A percentile compares a stretch with the other conserved stretches of the same genome.
Evolutionary conservation across 139 green algal species (phyloP).

Genomic region (Desmodesmus armatus): DNA sequence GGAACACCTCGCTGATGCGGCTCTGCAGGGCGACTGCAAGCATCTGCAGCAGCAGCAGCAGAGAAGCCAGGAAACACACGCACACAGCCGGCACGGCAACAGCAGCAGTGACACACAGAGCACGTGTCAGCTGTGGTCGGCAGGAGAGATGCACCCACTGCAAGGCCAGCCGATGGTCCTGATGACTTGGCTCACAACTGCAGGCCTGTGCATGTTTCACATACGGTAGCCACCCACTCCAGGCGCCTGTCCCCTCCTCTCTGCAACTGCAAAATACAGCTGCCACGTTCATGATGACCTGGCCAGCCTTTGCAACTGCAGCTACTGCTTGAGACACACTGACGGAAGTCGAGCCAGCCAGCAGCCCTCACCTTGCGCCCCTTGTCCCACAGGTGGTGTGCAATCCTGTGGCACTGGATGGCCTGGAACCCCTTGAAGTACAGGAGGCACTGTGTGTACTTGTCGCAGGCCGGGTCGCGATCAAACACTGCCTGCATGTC

Average conservation of each 20-base stretch:
- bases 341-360: too few species aligned
- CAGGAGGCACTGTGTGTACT: conserved; percentile 87
- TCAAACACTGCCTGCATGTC: conserved; percentile 79
- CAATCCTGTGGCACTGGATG: conserved; percentile 87
- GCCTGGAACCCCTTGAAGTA: conserved; percentile 98
- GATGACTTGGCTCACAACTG: too few species aligned
- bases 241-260: too few species aligned
- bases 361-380: conserved; percentile 65
- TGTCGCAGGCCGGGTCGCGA: conserved; percentile 93
- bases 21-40: conserved; percentile 85
- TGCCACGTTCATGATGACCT: too few species aligned
- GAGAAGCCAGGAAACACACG: background rate
- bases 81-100: too few species aligned
- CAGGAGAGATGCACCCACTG: background rate
- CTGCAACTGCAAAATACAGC: too few species aligned
- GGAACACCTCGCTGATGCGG: conserved; percentile 81
- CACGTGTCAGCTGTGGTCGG: too few species aligned
- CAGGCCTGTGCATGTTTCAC: background rate
- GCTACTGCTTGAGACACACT: too few species aligned
- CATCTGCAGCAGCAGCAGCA: conserved; percentile 42
- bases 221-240: background rate
- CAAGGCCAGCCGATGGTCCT: background rate
- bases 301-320: too few species aligned
- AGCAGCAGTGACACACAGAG: background rate
- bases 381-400: conserved; percentile 85